A percentile compares a stretch with the other conserved stretches of the same genome.
Conservation (phyloP, 371 early-diverging fungal genomes). For the Lichtheimia ramosa region DNA sequence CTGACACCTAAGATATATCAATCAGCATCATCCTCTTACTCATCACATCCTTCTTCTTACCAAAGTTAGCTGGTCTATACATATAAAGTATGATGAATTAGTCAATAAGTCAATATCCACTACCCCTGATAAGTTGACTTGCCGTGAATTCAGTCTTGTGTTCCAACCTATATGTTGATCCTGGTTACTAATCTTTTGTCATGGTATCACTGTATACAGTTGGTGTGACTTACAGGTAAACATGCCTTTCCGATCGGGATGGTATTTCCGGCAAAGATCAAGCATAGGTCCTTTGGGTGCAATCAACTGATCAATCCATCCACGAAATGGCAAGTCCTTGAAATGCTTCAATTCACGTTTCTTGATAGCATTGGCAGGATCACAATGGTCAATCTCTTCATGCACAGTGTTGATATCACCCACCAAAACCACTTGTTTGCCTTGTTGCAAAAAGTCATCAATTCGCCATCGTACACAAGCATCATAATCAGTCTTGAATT, state of each 20-base stretch:
- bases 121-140: not conserved
- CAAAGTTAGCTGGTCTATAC: constrained; percentile 56
- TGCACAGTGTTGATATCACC: constrained; percentile 87
- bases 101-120: not conserved
- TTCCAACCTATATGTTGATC: constrained; percentile 64
- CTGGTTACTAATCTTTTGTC: too few relatives aligned
- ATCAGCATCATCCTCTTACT: not conserved
- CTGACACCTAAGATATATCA: constrained; percentile 54
- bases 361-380: constrained; percentile 64
- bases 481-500: constrained; percentile 70
- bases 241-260: constrained; percentile 52
- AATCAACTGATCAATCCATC: constrained; percentile 71
- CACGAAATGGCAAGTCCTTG: constrained; percentile 63
- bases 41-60: constrained; percentile 13
- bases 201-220: too few relatives aligned
- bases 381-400: constrained; percentile 77
- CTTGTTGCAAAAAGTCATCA: constrained; percentile 45
- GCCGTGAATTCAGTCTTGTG: constrained; percentile 56
- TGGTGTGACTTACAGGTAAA: constrained; percentile 52
- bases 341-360: constrained; percentile 59
- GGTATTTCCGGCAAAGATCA: constrained; percentile 53
- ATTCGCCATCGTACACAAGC: constrained; percentile 54
- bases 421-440: constrained; percentile 68
- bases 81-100: not conserved
- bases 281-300: constrained; percentile 56